Conservation (phyloP, 2,329 filamentous ascomycete genomes). For the Botrytis fabae region DNA sequence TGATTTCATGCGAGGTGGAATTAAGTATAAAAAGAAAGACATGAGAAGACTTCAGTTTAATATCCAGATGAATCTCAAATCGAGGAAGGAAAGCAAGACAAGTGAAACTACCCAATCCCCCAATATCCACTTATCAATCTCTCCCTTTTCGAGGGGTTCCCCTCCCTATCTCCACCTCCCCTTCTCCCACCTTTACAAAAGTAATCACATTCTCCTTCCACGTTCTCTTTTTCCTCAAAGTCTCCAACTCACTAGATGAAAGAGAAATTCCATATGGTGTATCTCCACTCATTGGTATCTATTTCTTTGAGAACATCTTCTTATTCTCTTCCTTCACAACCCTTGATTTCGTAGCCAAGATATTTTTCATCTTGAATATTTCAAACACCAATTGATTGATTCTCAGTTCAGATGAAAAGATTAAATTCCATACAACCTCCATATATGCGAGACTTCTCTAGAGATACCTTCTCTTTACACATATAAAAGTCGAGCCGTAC, state of each 20-base stretch:
- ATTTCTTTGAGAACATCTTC: not conserved
- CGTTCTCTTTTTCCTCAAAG: not conserved
- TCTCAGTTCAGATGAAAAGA: not conserved
- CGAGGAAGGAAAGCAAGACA: not conserved
- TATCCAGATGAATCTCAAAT: not conserved
- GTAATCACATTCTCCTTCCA: not conserved
- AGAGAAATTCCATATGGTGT: not conserved
- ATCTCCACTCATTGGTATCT: not conserved
- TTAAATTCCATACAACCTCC: not conserved
- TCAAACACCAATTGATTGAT: not conserved
- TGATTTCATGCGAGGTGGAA: not conserved
- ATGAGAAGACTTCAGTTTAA: not conserved
- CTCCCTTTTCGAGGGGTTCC: not conserved
- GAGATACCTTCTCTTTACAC: not conserved
- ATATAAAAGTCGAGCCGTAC: not conserved
- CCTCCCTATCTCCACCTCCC: too few species aligned
- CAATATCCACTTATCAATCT: not conserved
- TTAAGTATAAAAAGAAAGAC: not conserved
- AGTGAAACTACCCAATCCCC: not conserved
- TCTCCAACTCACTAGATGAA: not conserved
- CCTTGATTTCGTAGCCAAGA: not conserved
- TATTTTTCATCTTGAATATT: not conserved
- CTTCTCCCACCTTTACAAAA: not conserved
- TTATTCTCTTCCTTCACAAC: not conserved
- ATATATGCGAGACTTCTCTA: slow-evolving; percentile 6